Conservation (phyloP, 2,329 filamentous ascomycete species). For the Phialocephala sp. region DNA sequence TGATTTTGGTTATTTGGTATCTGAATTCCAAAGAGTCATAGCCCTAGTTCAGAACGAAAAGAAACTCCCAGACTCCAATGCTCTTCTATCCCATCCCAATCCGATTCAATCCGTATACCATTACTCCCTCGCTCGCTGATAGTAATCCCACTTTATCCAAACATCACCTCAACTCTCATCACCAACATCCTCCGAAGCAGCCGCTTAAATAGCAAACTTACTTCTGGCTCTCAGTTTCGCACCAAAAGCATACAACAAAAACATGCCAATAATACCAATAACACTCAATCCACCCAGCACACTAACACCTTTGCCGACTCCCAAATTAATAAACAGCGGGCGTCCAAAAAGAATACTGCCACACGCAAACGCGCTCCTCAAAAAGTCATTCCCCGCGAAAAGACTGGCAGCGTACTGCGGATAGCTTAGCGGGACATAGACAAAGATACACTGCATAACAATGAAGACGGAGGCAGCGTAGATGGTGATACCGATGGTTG, state of each 20-base stretch:
- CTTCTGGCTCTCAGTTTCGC: conserved; percentile 37
- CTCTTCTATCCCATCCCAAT: not conserved
- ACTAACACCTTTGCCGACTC: conserved; percentile 62
- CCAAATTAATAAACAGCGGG: conserved; percentile 63
- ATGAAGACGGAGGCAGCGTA: conserved; percentile 59
- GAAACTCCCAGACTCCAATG: not conserved
- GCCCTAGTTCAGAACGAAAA: not conserved
- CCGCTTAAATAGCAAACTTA: conserved; percentile 36
- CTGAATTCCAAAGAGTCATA: not conserved
- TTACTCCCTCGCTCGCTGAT: not conserved
- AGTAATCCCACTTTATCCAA: not conserved
- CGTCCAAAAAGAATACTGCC: conserved; percentile 64
- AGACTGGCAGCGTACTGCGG: conserved; percentile 62
- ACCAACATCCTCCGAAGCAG: not conserved
- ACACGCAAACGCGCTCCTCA: conserved; percentile 62
- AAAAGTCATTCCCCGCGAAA: conserved; percentile 66
- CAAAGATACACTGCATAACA: conserved; percentile 64
- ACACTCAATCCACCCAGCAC: conserved; percentile 61
- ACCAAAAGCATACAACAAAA: conserved; percentile 34
- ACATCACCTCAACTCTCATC: not conserved
- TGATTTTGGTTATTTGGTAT: not conserved
- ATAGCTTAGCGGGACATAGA: conserved; percentile 63
- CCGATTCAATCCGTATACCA: not conserved
- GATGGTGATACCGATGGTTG: conserved; percentile 61
- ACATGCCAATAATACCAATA: conserved; percentile 60